Evolutionary conservation across 2,329 filamentous ascomycete genomes (phyloP).

Genomic region (Parafenestella ontariensis): DNA sequence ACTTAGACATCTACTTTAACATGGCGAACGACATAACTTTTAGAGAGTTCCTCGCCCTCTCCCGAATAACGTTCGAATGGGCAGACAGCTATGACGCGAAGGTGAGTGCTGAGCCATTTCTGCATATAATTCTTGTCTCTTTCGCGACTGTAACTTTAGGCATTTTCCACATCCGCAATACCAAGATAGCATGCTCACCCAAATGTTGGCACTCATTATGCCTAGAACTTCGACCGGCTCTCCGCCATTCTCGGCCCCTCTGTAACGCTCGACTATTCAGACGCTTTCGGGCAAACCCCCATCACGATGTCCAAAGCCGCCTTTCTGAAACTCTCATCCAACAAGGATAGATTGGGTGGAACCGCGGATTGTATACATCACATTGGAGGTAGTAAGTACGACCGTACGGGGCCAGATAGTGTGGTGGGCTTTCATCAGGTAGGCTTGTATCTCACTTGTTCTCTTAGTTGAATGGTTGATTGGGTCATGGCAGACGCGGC

Average conservation of each 20-base stretch:
- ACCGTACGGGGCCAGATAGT: slow-evolving; percentile 9
- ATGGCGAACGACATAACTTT: slow-evolving; percentile 15
- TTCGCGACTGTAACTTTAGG: no score
- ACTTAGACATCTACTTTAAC: no score
- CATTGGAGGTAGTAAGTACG: slow-evolving; percentile 11
- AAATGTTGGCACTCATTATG: neutral
- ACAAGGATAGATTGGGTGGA: slow-evolving; percentile 4
- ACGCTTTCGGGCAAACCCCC: slow-evolving; percentile 8
- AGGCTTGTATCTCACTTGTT: neutral
- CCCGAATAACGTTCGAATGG: slow-evolving; percentile 15
- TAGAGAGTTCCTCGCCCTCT: slow-evolving; percentile 9
- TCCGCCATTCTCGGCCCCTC: slow-evolving; percentile 6
- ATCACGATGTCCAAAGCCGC: slow-evolving; percentile 5
- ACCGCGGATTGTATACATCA: slow-evolving; percentile 17
- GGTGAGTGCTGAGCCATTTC: neutral
- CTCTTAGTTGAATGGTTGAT: no score
- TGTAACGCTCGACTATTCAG: slow-evolving; percentile 15
- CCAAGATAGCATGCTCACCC: no score
- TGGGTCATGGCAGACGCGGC: no score
- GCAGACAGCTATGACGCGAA: slow-evolving; percentile 15
- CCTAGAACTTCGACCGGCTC: slow-evolving; percentile 8
- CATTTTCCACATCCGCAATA: no score
- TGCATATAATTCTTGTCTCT: no score
- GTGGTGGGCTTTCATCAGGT: slow-evolving; percentile 15
- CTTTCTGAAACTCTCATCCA: slow-evolving; percentile 7